Conservation (phyloP, 352 stramenopile species). For the Globisporangium okanoganense region DNA sequence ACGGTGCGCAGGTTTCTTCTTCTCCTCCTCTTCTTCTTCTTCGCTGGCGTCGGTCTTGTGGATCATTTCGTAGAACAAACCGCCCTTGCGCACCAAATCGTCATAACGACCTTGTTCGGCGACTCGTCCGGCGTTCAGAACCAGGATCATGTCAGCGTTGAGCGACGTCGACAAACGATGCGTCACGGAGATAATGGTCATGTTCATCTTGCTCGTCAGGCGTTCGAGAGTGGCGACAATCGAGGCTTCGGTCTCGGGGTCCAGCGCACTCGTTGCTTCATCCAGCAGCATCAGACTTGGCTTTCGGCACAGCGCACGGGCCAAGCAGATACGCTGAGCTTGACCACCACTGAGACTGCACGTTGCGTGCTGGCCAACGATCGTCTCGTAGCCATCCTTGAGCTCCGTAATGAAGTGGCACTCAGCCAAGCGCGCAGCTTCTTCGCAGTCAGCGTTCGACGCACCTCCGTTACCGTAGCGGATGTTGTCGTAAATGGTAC, state of each 20-base stretch:
- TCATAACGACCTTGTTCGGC: constrained; percentile 81
- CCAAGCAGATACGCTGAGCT: constrained; percentile 83
- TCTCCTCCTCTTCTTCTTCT: constrained; percentile 40
- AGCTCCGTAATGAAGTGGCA: constrained; percentile 83
- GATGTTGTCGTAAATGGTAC: constrained; percentile 87
- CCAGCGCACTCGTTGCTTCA: constrained; percentile 84
- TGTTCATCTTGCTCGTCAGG: constrained; percentile 80
- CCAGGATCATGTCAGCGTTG: constrained; percentile 80
- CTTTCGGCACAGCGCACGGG: constrained; percentile 73
- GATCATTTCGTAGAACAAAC: constrained; percentile 85
- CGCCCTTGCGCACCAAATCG: constrained; percentile 55
- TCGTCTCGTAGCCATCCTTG: constrained; percentile 78
- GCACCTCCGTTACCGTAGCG: constrained; percentile 73
- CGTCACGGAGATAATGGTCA: constrained; percentile 89
- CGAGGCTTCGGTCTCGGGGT: constrained; percentile 82
- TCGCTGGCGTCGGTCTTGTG: constrained; percentile 61
- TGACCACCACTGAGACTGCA: constrained; percentile 84
- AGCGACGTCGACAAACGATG: constrained; percentile 80
- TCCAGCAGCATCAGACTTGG: constrained; percentile 80
- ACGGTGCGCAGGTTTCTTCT: constrained; percentile 26
- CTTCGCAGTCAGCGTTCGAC: constrained; percentile 76
- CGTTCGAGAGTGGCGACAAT: constrained; percentile 82
- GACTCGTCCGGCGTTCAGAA: constrained; percentile 71
- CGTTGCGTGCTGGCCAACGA: constrained; percentile 85
- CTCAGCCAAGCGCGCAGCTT: constrained; percentile 73